These are phyloP conservation scores for Ophiostoma perfectum DNA, from an alignment of 2,329 filamentous ascomycete genomes.

Conservation along the genomic window DNA sequence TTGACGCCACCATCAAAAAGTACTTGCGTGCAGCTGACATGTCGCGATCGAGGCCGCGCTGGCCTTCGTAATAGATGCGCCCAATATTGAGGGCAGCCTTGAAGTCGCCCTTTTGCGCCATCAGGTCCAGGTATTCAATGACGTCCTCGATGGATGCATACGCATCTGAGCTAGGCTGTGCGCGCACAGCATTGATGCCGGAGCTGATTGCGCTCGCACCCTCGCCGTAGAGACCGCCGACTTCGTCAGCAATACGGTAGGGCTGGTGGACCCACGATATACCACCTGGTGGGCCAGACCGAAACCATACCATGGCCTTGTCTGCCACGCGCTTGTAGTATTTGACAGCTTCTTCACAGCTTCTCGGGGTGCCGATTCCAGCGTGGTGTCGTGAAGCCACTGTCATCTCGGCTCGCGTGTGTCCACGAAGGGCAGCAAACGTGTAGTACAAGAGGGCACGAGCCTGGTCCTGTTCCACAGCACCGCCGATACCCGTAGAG, in stretches of 20 bases:
- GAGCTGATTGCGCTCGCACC: constrained; percentile 88
- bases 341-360: constrained; percentile 75
- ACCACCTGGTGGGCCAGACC: constrained; percentile 85
- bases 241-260: constrained; percentile 82
- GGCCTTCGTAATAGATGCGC: constrained; percentile 82
- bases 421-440: constrained; percentile 78
- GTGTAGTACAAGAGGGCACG: constrained; percentile 91
- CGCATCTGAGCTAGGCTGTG: constrained; percentile 67
- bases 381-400: constrained; percentile 78
- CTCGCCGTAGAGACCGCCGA: constrained; percentile 89
- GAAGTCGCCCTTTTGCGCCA: constrained; percentile 83
- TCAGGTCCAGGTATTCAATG: constrained; percentile 85
- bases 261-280: constrained; percentile 70
- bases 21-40: constrained; percentile 70
- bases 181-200: constrained; percentile 71
- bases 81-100: constrained; percentile 83
- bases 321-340: constrained; percentile 94
- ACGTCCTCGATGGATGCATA: constrained; percentile 89
- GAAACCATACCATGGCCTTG: constrained; percentile 82
- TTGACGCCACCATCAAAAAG: constrained; percentile 71
- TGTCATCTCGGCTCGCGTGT: constrained; percentile 88
- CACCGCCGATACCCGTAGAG: constrained; percentile 80
- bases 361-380: constrained; percentile 78
- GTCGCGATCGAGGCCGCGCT: constrained; percentile 67
- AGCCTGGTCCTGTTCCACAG: constrained; percentile 79